Evolutionary conservation across 805 yeast genomes (phyloP), one percentile per base, ranked within the genome.

Genomic region (Wickerhamiella galacta): DNA sequence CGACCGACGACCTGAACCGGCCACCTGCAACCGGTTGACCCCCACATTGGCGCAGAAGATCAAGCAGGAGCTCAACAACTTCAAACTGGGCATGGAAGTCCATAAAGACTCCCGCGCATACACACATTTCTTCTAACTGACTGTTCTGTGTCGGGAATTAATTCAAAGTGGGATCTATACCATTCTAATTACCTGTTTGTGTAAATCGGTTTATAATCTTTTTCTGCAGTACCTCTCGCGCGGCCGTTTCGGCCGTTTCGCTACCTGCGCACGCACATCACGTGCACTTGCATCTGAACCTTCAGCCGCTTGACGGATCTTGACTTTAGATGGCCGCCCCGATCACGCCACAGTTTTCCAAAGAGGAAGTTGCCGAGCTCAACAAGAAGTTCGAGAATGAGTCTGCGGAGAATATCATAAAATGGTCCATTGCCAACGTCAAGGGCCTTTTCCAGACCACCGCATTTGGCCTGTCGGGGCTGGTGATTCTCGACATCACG

Each of bases 381-480:
- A 85, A 83, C 56, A 46, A 56, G n/a, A 60, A 64, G 7, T 62
- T 85, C 15, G 57, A 64, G n/a, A 49, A 57, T 6, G 52, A 69
- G 12, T 48, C 70, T 1, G 82, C 95, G 0, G 69, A 71, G 42
- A 80, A 81, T 37, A 72, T 87, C 36, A 56, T 87, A 18, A 59
- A 64, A 46, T 87, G 96, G 95, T 70, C 94, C 0, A 56, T 76
- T 11, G 53, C 68, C n/a, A 81, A 93, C 0, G 74, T 85, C 47
- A 94, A 94, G 3, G 63, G 72, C 25, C 59, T 87, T 24, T 85
- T 53, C 48, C 96, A 87, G 56, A 83, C 94, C 2, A 82, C 96
- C 0, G 96, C 96, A 1, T 83, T 87, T 56, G 96, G 96, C 0
- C 63, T 87, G 30, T 80, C 95, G 1, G 96, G 96, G 0, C 57